These are phyloP conservation scores for Termitomyces sp. DNA, from an alignment of 768 basidiomycete genomes.

Conservation along the genomic window DNA sequence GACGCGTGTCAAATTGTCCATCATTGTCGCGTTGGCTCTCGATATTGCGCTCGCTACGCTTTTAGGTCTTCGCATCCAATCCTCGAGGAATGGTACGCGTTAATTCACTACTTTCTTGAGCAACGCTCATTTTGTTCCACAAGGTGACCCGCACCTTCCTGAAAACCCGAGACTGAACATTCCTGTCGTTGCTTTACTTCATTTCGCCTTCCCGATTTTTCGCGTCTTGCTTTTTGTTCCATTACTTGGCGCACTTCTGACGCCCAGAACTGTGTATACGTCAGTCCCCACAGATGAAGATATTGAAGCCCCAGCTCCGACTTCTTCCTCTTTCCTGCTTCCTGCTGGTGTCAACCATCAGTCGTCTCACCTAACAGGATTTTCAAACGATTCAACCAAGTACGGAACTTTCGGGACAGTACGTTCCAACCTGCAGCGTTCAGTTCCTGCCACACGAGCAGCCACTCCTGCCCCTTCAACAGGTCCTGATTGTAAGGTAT, in stretches of 20 bases:
- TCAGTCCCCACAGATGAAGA: slow-evolving; percentile 39
- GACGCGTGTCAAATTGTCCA: slow-evolving; percentile 48
- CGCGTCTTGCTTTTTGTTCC: slow-evolving; percentile 60
- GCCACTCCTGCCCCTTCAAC: slow-evolving; percentile 43
- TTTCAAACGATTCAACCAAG: slow-evolving; percentile 43
- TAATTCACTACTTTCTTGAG: slow-evolving; percentile 3
- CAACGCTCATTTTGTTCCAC: slow-evolving; percentile 9
- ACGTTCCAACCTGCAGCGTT: slow-evolving; percentile 44
- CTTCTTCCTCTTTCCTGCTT: slow-evolving; percentile 49
- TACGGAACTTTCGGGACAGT: slow-evolving; percentile 70
- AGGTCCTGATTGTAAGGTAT: slow-evolving; percentile 33
- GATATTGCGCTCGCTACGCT: slow-evolving; percentile 60
- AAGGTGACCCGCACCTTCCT: slow-evolving; percentile 22
- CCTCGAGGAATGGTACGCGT: slow-evolving; percentile 26
- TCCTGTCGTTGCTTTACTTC: slow-evolving; percentile 27
- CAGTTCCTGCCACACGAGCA: slow-evolving; percentile 49
- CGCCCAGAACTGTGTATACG: slow-evolving; percentile 63
- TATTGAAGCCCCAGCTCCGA: slow-evolving; percentile 32
- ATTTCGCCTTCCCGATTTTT: slow-evolving; percentile 51
- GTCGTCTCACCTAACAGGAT: slow-evolving; percentile 37
- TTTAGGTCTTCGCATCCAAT: slow-evolving; percentile 36
- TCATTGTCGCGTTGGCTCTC: slow-evolving; percentile 47
- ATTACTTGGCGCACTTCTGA: slow-evolving; percentile 54
- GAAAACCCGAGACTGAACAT: slow-evolving; percentile 22
- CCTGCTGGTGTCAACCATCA: slow-evolving; percentile 40